These are phyloP conservation scores for Suillus americanus DNA, from an alignment of 768 basidiomycete genomes.

Conservation along the genomic window DNA sequence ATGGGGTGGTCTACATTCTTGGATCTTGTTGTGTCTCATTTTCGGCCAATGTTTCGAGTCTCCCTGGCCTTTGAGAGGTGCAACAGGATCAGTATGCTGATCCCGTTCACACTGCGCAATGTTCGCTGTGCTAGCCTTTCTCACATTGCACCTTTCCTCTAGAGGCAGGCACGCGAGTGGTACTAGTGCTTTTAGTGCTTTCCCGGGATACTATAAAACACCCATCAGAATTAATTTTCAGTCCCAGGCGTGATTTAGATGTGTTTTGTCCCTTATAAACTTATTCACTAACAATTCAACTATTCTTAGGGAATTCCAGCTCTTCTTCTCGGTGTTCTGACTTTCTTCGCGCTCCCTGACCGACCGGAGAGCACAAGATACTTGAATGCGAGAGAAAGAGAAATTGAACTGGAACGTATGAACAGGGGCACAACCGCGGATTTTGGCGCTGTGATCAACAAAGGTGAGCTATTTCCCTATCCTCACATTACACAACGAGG, in stretches of 20 bases:
- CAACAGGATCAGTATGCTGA: background rate
- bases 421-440: slow-evolving; percentile 68
- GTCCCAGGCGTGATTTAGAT: background rate
- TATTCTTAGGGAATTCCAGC: slow-evolving; percentile 61
- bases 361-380: slow-evolving; percentile 69
- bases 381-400: slow-evolving; percentile 50
- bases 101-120: background rate
- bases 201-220: background rate
- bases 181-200: background rate
- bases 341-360: slow-evolving; percentile 59
- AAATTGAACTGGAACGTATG: slow-evolving; percentile 65
- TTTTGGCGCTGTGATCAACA: slow-evolving; percentile 61
- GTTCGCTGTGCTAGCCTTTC: background rate
- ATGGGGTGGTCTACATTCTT: background rate
- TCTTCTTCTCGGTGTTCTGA: slow-evolving; percentile 58
- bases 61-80: background rate
- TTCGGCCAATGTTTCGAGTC: background rate
- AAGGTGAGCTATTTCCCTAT: slow-evolving; percentile 38
- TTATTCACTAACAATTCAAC: background rate
- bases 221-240: background rate
- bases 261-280: background rate
- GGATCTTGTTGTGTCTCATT: background rate
- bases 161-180: background rate
- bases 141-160: background rate
- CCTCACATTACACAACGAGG: background rate